phyloP scores from a whole-genome alignment of 225 moss, liverwort and hornwort genomes.

The Ulota crispa region DNA sequence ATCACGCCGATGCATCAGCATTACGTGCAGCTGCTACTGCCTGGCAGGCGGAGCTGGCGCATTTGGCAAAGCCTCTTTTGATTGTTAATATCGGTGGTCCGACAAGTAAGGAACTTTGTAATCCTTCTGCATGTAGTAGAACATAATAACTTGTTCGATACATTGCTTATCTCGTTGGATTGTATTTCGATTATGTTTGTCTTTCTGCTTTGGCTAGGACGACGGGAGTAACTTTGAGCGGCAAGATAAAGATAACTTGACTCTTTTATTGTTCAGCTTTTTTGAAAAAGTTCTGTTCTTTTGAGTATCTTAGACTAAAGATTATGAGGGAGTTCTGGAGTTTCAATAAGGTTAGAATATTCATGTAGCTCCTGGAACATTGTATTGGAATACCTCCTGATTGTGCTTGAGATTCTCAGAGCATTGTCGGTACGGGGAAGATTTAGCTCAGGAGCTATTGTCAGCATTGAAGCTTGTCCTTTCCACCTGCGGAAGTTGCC shows the following conservation, averaged over 20 bases:
- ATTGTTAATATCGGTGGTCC: slow-evolving; percentile 89
- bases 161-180: neutral
- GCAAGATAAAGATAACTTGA: neutral
- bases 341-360: neutral
- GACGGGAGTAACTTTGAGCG: neutral
- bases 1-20: slow-evolving; percentile 87
- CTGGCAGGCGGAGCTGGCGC: slow-evolving; percentile 85
- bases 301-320: neutral
- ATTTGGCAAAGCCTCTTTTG: slow-evolving; percentile 79
- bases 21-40: slow-evolving; percentile 76
- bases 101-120: slow-evolving; percentile 59
- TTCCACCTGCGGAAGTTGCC: slow-evolving; percentile 79
- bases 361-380: neutral
- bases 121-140: neutral
- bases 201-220: neutral
- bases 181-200: neutral
- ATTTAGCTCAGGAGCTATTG: slow-evolving; percentile 79
- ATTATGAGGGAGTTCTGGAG: neutral
- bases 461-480: slow-evolving; percentile 78
- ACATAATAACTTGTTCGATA: neutral
- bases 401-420: slow-evolving; percentile 41
- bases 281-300: neutral
- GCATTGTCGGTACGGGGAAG: slow-evolving; percentile 88
- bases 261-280: neutral
- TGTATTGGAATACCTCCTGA: slow-evolving; percentile 4